Percentiles rank a stretch among this genome's conserved stretches.
Evolutionary conservation across 2,329 filamentous ascomycete genomes (phyloP).

Genomic region (Nemania diffusa): DNA sequence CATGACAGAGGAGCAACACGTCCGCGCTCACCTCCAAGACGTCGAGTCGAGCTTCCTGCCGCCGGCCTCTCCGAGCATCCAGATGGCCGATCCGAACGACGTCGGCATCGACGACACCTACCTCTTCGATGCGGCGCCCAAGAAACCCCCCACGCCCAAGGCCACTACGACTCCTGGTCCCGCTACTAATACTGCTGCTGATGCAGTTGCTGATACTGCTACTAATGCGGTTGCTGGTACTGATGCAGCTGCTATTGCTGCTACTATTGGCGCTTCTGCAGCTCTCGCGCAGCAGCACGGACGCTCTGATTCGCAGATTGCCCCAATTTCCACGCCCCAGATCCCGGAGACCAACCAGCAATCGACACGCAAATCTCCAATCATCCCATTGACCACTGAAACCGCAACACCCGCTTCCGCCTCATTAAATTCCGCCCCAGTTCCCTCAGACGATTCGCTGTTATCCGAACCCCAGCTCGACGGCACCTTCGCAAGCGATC

Average conservation of each 20-base stretch:
- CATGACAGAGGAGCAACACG: conserved; percentile 61
- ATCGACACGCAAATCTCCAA: conserved; percentile 25
- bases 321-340: conserved; percentile 14
- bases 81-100: conserved; percentile 51
- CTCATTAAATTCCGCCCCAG: conserved; percentile 1
- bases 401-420: conserved; percentile 11
- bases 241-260: conserved; percentile 12
- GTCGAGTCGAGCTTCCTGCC: conserved; percentile 74
- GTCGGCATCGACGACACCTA: conserved; percentile 68
- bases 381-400: conserved; percentile 17
- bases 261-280: conserved; percentile 7
- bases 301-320: conserved; percentile 22
- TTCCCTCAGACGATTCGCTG: conserved; percentile 7
- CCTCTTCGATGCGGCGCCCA: conserved; percentile 62
- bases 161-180: conserved; percentile 16
- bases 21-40: conserved; percentile 68
- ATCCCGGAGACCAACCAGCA: conserved; percentile 23
- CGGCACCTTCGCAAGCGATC: conserved; percentile 8
- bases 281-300: conserved; percentile 13
- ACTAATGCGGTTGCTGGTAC: background rate
- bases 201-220: background rate
- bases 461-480: conserved; percentile 21
- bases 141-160: conserved; percentile 41
- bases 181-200: conserved; percentile 17
- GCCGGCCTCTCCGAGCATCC: conserved; percentile 66